Evolutionary conservation across 2,329 filamentous ascomycete genomes (phyloP), one percentile per base, ranked within the genome.

Genomic region (Talaromyces funiculosus): DNA sequence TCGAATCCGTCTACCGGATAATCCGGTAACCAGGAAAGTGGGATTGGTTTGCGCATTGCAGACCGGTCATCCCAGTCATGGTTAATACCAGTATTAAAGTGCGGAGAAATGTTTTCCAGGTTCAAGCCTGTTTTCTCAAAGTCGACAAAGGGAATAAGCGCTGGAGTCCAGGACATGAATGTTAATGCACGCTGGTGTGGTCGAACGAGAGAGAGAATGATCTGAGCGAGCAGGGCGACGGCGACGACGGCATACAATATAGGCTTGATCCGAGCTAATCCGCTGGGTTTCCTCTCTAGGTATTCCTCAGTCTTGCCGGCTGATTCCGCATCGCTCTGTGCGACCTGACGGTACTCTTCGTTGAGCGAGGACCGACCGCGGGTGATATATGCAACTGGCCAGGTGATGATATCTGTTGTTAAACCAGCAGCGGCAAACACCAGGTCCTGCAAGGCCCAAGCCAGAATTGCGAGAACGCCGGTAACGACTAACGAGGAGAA

Each of bases 401-500:
- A 51, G 33, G 31, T 31, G 33, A 58, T 38, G 22, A 38, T 38
- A 58, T 58, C 56, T 8, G 10, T 51, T 22, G 9, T 16, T 20
- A 49, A 20, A 18, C 56, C 56, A 1, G 31, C 42, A 8, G 20
- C 42, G 18, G 43, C 43, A 12, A 58, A 58, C 31, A 58, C 3
- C 8, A 58, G 3, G 43, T 58, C 35, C 18, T 58, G 56, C 18
- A 58, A 49, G 31, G 33, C 29, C 43, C 56, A 58, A 29, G 72
- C 66, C 1, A 65, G 53, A 1, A 65, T 62, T 12, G 71, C 24
- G 7, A 73, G 59, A 10, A 74, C 62, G 2, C 61, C 66, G 26
- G 70, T 70, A 10, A 71, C 69, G 31, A 73, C 67, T 3, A 73
- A 43, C 37, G 73, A 72, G 8, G 72, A 71, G 4, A 71, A 70